These are phyloP conservation scores for Gentiana macrophylla DNA, from an alignment of 257 asterid species.

Conservation along the genomic window DNA sequence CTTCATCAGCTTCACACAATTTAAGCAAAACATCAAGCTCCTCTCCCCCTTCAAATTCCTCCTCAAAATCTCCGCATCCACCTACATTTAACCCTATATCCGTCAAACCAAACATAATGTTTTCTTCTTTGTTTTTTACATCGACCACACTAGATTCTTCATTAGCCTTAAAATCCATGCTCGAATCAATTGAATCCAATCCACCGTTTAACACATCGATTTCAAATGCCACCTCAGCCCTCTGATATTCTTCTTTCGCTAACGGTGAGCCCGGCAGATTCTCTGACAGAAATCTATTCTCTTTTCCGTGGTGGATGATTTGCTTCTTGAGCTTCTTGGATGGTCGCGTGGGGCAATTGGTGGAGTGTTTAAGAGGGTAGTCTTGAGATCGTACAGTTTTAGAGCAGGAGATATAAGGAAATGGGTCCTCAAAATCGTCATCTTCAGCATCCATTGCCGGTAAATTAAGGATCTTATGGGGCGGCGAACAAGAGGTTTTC, in stretches of 20 bases:
- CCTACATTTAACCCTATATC: not conserved
- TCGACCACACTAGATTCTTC: constrained; percentile 4
- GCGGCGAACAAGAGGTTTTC: too few species aligned
- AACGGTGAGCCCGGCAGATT: not conserved
- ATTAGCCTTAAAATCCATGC: constrained; percentile 22
- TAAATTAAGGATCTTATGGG: too few species aligned
- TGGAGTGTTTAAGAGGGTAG: too few species aligned
- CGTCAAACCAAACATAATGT: not conserved
- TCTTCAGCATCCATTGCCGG: too few species aligned
- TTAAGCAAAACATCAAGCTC: constrained; percentile 64
- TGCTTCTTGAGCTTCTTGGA: too few species aligned
- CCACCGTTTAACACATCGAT: constrained; percentile 30
- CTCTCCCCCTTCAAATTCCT: constrained; percentile 30
- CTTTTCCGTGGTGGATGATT: too few species aligned
- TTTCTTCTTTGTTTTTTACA: constrained; percentile 9
- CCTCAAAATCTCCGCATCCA: constrained; percentile 7
- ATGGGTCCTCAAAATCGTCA: too few species aligned
- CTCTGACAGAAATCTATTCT: too few species aligned
- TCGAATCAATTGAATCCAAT: constrained; percentile 48
- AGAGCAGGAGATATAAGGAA: too few species aligned
- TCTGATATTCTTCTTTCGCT: not conserved
- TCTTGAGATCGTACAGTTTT: too few species aligned
- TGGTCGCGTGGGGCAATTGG: too few species aligned
- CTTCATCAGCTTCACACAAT: constrained; percentile 35
- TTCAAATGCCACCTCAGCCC: constrained; percentile 8